Evolutionary conservation across 1,139 yeast species (phyloP).

Genomic region (Taiozyma onychis): DNA sequence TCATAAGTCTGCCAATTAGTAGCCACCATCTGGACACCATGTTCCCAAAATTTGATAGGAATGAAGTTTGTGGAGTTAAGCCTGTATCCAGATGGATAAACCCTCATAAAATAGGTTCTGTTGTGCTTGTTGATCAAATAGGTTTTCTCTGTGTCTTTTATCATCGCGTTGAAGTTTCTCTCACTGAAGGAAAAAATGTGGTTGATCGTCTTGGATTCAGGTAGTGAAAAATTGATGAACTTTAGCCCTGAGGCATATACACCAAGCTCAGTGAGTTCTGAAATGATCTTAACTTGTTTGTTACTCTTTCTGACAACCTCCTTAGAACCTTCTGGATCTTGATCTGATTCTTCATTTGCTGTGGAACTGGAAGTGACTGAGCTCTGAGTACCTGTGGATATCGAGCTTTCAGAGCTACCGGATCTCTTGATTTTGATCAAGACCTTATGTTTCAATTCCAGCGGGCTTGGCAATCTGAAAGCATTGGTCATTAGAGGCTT

Average conservation of each 20-base stretch:
- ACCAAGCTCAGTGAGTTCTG: constrained; percentile 51
- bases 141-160: constrained; percentile 51
- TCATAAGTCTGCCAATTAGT: constrained; percentile 97
- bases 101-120: constrained; percentile 65
- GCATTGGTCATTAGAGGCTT: constrained; percentile 30
- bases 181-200: constrained; percentile 90
- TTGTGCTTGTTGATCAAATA: constrained; percentile 70
- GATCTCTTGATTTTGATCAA: constrained; percentile 73
- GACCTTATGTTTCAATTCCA: constrained; percentile 59
- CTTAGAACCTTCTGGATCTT: constrained; percentile 4
- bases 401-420: constrained; percentile 22
- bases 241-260: constrained; percentile 68
- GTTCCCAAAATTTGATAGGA: constrained; percentile 75
- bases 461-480: constrained; percentile 61
- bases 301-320: constrained; percentile 17
- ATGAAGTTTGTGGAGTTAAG: constrained; percentile 74
- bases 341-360: constrained; percentile 6
- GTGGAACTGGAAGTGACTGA: constrained; percentile 22
- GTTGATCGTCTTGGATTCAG: constrained; percentile 74
- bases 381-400: neutral
- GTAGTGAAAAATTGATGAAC: constrained; percentile 76
- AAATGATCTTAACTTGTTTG: constrained; percentile 33
- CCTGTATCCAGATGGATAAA: constrained; percentile 80
- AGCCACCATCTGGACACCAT: constrained; percentile 93
- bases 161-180: constrained; percentile 54